Base-by-base conservation (phyloP, 2,329 filamentous ascomycete genomes). In the Lasiodiplodia citricola region DNA sequence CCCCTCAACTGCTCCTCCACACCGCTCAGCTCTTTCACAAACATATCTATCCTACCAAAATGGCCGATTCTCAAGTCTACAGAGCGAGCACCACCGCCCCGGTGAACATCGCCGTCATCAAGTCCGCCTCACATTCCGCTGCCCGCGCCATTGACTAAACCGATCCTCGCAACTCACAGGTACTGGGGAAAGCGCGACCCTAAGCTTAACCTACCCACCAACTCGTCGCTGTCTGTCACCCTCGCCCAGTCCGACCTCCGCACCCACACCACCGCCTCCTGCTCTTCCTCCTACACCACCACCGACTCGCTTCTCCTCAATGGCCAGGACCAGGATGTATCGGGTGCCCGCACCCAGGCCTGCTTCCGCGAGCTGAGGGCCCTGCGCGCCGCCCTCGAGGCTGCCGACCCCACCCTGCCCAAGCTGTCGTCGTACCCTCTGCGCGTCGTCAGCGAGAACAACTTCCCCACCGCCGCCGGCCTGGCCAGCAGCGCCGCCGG, bases 101-200 rank as follows among this genome's bases (percentile, higher is more conserved):
- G 16, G 95, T 98, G 78, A 98, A 98, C 85, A 98, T 98, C 79
- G 95, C 95, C 73, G 94, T 98, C 69, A 96, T 98, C 84, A 98
- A 98, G 92, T 96, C 83, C 74, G 78, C 70, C 71, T 68, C 74
- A 51, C 55, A 47, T 13, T 72, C 71, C 67, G 56, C 68, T 72
- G 68, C 69, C 70, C 55, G 66, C 37, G 71, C 35, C n/a, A 58
- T 51, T 44, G 66, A 68, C 68, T 31, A 69, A 66, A 60, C 14
- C 54, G 44, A 35, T 31, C 10, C 47, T 60, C 23, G 50, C 25
- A 14, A 8, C n/a, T 47, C 38, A 44, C 74, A 89, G 87, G 79
- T 92, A 99, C 88, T 99, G 96, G 96, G 96, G 96, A 75, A 99
- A 99, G 84, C 92, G 96, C 71, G 94, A 98, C 82, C 83, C 92